These are phyloP conservation scores for Durusdinium trenchii DNA, from an alignment of 73 alveolate species.

Conservation along the genomic window DNA sequence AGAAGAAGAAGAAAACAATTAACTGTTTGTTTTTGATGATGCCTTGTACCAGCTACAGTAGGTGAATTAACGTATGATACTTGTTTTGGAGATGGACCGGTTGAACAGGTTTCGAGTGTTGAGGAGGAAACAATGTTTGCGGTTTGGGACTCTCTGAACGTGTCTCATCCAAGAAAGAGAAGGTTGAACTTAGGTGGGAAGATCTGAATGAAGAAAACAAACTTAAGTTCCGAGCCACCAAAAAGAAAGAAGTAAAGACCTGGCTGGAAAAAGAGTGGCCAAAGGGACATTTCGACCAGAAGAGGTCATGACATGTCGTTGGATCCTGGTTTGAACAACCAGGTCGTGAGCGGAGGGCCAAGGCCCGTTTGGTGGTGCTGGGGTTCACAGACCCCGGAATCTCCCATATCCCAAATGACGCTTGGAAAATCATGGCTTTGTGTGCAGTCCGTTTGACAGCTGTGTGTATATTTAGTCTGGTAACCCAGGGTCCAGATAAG, in stretches of 20 bases:
- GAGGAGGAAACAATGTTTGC: not conserved
- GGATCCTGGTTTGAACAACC: not conserved
- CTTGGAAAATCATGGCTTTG: not conserved
- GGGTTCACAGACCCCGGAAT: not conserved
- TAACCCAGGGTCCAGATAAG: no score
- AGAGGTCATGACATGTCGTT: not conserved
- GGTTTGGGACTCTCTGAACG: not conserved
- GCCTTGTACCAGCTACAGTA: not conserved
- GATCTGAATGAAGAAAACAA: not conserved
- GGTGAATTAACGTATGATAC: not conserved
- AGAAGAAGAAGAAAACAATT: not conserved
- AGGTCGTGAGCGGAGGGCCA: not conserved
- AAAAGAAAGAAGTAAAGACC: not conserved
- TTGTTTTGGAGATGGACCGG: not conserved
- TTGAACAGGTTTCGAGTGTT: not conserved
- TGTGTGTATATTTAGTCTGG: no score
- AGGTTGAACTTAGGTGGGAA: not conserved
- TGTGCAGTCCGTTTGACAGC: not conserved
- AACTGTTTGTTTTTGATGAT: not conserved
- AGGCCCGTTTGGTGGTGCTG: not conserved
- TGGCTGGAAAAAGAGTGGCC: constrained; percentile 1
- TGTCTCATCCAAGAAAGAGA: not conserved
- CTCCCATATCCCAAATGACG: not conserved
- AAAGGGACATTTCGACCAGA: not conserved
- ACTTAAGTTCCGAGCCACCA: not conserved